Percentiles rank a stretch among this genome's conserved stretches.
phyloP scores from a whole-genome alignment of 2,329 filamentous ascomycete species.

The Dactylonectria macrodidyma region DNA sequence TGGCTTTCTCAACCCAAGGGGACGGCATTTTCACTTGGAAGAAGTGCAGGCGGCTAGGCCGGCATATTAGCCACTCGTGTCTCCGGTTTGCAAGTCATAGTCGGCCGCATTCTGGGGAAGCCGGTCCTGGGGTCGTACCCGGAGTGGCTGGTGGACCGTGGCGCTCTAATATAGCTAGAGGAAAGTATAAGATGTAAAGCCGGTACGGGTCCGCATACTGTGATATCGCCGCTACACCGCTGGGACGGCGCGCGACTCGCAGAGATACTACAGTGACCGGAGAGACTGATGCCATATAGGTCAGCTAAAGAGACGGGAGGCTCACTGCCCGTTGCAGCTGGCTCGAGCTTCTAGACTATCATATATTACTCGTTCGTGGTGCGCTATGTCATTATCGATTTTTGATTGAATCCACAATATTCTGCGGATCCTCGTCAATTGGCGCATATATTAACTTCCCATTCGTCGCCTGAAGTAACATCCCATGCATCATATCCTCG shows the following conservation, averaged over 20 bases:
- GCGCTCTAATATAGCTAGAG: background rate
- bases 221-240: background rate
- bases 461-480: slow-evolving; percentile 47
- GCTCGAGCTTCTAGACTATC: too few species aligned
- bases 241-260: background rate
- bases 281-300: background rate
- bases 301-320: background rate
- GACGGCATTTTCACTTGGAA: too few species aligned
- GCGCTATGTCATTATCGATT: too few species aligned
- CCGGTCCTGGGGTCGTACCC: background rate
- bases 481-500: slow-evolving; percentile 50
- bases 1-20: too few species aligned
- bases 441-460: slow-evolving; percentile 38
- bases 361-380: too few species aligned
- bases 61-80: background rate
- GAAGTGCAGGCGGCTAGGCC: background rate
- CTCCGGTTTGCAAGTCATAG: slow-evolving; percentile 1
- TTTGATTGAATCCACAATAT: slow-evolving; percentile 42
- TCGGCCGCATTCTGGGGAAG: background rate
- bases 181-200: background rate
- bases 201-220: background rate
- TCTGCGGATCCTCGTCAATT: slow-evolving; percentile 33
- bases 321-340: slow-evolving; percentile 1
- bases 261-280: background rate
- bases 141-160: slow-evolving; percentile 1